These are phyloP conservation scores for Solanum rostratum DNA, from an alignment of 257 asterid species.

Conservation along the genomic window DNA sequence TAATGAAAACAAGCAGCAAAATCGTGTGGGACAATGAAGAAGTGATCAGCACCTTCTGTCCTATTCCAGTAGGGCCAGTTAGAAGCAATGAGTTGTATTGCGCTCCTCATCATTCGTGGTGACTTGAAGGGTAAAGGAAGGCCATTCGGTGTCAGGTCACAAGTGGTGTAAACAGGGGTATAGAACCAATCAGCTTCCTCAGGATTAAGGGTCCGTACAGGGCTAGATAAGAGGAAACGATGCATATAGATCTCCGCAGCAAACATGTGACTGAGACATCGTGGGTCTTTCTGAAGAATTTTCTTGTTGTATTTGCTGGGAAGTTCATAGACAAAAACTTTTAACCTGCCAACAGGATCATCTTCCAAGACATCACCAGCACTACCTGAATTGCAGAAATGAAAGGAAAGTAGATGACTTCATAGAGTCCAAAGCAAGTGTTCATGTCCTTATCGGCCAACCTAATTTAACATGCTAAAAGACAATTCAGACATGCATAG, in stretches of 20 bases:
- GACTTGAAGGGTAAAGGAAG: conserved; percentile 84
- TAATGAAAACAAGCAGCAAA: conserved; percentile 92
- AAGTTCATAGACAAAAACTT: conserved; percentile 77
- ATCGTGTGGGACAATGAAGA: conserved; percentile 84
- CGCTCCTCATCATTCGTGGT: conserved; percentile 93
- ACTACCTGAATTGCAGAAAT: conserved; percentile 45
- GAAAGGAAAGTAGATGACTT: not conserved
- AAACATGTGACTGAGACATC: conserved; percentile 93
- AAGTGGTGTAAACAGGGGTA: conserved; percentile 74
- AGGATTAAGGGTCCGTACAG: conserved; percentile 83
- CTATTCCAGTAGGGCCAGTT: conserved; percentile 92
- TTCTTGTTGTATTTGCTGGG: conserved; percentile 85
- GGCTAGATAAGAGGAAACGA: conserved; percentile 61
- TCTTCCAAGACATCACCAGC: conserved; percentile 97
- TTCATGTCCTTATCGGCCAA: not conserved
- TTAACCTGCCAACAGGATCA: conserved; percentile 72
- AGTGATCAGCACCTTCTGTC: conserved; percentile 94
- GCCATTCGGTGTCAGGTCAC: conserved; percentile 88
- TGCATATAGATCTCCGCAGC: conserved; percentile 95
- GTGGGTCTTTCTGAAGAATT: conserved; percentile 57
- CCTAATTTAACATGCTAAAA: not conserved
- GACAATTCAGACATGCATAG: not conserved
- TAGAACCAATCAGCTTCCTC: conserved; percentile 96
- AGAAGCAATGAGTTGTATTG: conserved; percentile 75
- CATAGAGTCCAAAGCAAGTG: not conserved